phyloP scores from a whole-genome alignment of 441 rosid species.

The Biscutella laevigata region DNA sequence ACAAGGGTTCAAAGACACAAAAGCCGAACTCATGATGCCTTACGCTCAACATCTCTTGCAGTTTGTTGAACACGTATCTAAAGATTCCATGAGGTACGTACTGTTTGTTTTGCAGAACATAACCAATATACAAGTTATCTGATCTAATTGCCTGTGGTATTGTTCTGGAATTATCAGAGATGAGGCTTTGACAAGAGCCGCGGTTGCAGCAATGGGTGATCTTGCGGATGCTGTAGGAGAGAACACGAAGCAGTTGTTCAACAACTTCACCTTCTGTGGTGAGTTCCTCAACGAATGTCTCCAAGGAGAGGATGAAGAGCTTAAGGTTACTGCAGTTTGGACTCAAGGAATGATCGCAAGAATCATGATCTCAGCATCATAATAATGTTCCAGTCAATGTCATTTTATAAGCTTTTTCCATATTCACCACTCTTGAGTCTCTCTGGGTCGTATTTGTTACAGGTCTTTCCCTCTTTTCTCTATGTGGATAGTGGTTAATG shows the following conservation, averaged over 20 bases:
- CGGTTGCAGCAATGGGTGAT: conserved; percentile 91
- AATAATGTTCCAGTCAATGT: too few relatives aligned
- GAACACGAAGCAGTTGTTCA: conserved; percentile 57
- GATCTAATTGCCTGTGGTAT: not conserved
- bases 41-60: conserved; percentile 78
- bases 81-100: conserved; percentile 54
- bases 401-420: too few relatives aligned
- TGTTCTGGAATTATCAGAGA: conserved; percentile 40
- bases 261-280: conserved; percentile 42
- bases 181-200: conserved; percentile 79
- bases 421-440: too few relatives aligned
- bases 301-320: conserved; percentile 67
- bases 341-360: conserved; percentile 81
- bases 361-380: conserved; percentile 47
- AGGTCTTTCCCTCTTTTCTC: conserved; percentile 20
- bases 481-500: conserved; percentile 15
- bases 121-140: not conserved
- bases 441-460: conserved; percentile 17
- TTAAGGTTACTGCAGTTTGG: conserved; percentile 83
- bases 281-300: conserved; percentile 73
- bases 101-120: not conserved
- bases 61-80: conserved; percentile 67
- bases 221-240: conserved; percentile 82
- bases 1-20: conserved; percentile 76
- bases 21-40: conserved; percentile 72